Evolutionary conservation across 768 basidiomycete genomes (phyloP).

Genomic region (Pisolithus sp.): DNA sequence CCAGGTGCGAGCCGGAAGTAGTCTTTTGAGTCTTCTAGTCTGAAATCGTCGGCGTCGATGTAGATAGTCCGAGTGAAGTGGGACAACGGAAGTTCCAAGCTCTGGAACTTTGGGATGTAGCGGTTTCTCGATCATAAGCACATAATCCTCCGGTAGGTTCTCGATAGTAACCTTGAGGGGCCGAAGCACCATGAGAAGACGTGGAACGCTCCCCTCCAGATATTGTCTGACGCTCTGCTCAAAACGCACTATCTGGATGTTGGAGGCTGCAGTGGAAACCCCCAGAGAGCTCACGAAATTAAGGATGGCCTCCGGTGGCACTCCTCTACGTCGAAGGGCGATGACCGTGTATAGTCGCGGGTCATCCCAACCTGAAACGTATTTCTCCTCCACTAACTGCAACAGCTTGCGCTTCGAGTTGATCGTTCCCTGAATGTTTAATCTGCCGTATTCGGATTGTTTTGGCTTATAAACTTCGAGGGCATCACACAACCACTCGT

Average conservation of each 20-base stretch:
- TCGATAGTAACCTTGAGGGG: conserved; percentile 90
- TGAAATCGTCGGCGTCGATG: conserved; percentile 92
- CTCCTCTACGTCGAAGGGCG: conserved; percentile 87
- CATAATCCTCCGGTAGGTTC: conserved; percentile 83
- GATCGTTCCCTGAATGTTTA: conserved; percentile 90
- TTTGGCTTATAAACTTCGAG: conserved; percentile 96
- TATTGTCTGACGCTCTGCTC: conserved; percentile 85
- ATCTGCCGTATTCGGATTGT: conserved; percentile 93
- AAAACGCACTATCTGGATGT: conserved; percentile 84
- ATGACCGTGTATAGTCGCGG: conserved; percentile 96
- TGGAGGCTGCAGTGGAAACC: conserved; percentile 78
- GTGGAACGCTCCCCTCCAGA: conserved; percentile 81
- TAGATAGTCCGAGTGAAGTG: conserved; percentile 85
- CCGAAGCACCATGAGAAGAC: conserved; percentile 84
- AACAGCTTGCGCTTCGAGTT: conserved; percentile 96
- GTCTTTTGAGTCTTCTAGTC: conserved; percentile 83
- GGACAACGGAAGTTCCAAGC: conserved; percentile 74
- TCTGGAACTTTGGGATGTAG: conserved; percentile 90
- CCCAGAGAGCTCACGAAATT: conserved; percentile 93
- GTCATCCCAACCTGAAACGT: conserved; percentile 94
- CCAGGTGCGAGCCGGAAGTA: conserved; percentile 98
- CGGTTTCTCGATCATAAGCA: conserved; percentile 80
- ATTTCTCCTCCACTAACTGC: conserved; percentile 74
- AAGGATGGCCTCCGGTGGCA: conserved; percentile 93
- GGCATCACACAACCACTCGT: conserved; percentile 98